Base-by-base conservation (phyloP, 148 eudicot species). In the Dianthus caryophyllus region DNA sequence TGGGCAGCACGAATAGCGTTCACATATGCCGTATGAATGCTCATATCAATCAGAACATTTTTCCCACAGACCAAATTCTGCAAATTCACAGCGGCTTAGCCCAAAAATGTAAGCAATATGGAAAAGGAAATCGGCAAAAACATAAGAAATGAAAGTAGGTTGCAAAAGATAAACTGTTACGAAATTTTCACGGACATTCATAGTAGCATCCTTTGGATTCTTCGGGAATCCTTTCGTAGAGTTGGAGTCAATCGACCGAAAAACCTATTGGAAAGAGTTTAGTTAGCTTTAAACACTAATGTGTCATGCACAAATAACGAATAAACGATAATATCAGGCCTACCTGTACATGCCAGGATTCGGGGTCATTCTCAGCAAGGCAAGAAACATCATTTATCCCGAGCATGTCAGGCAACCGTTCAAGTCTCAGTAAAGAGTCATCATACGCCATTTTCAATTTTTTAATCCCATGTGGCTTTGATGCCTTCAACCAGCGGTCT, bases 291-390 rank as follows among this genome's bases (percentile, higher is more conserved):
- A 71, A 22, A 43, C 22, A 44, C 41, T 31, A 46, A 30, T 17
- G 38, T 21, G 44, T 49, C 24, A 11, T 48, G 38, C 73, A 17
- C 48, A 62, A 6, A 41, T 41, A 1, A 41, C 48, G 57, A 4
- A 9, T 41, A 1, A 41, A 3, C 44, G 10, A 41, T 41, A 41
- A 3, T n/a, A 63, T 41, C 8, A 33, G 53, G 10, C 1, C 44
- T 80, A 95, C 97, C 96, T 90, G 99, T 31, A 81, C 89, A 82
- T 95, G 97, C 97, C 97, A 95, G 51, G 85, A 76, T 67, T 88
- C 90, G 13, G 93, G 94, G 76, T 85, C 85, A 70, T 87, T 71
- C 21, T 85, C 89, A 59, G 58, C 67, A 24, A 84, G 56, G 67
- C 73, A 78, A 62, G 96, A 84, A 71, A 78, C 78, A 67, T 90